Evolutionary conservation across 345 rosid species (phyloP), one percentile per base, ranked within the genome.

Genomic region (Tarenaya hassleriana): DNA sequence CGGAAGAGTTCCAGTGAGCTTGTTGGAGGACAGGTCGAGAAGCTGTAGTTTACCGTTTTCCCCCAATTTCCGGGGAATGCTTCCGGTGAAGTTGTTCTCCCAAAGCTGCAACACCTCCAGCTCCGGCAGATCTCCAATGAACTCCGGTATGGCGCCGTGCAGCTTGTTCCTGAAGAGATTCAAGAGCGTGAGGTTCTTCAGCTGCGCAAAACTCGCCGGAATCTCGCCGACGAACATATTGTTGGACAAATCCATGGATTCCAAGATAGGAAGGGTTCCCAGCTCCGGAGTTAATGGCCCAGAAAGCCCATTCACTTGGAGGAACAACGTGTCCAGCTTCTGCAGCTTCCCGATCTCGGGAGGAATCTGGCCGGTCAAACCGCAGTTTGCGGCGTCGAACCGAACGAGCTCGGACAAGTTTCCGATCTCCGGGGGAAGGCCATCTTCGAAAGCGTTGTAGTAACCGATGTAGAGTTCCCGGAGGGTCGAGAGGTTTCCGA

Each of bases 61-160:
- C 9, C 97, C 95, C 16, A 89, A 27, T 7, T 66, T 70, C 55
- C 62, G 77, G 8, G 95, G 94, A 37, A 86, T 79, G 24, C 70
- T 81, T 21, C 83, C 89, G 4, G 97, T 86, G 72, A 89, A 83
- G 53, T 86, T 86, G 44, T 89, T 89, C 34, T 86, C 97, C 95
- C 97, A 89, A 15, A 89, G 52, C 78, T 85, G 97, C 46, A 89
- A 55, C 61, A 89, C 97, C 55, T 89, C 81, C 7, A 86, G 83
- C 64, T 63, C 56, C 34, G 97, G 94, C 18, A 89, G 43, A 1
- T 77, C 86, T 11, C 82, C 95, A 56, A 89, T 70, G 40, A 83
- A 83, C 70, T 79, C 84, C 8, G 95, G 97, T 55, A 89, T 83
- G 17, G 76, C 73, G 0, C 97, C 90, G 61, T 83, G 75, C 6